Conservation (phyloP, 1,139 yeast species). For the Fermentozyma sake region DNA sequence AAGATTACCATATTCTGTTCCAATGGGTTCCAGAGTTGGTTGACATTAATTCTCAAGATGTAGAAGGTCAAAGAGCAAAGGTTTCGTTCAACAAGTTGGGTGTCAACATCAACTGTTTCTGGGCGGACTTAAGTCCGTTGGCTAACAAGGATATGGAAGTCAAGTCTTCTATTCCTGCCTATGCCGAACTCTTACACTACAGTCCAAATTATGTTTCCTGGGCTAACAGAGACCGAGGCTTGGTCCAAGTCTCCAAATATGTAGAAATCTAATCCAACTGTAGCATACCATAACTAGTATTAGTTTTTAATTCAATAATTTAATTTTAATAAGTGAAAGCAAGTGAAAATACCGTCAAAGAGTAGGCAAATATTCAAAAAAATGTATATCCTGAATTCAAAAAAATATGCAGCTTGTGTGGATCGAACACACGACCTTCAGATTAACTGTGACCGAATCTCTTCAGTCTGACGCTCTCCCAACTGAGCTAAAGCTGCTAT, state of each 20-base stretch:
- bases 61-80: conserved; percentile 30
- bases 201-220: conserved; percentile 61
- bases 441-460: conserved; percentile 34
- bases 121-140: conserved; percentile 57
- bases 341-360: neutral
- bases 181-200: conserved; percentile 59
- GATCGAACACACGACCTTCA: conserved; percentile 58
- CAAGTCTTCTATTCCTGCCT: conserved; percentile 56
- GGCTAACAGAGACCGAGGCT: conserved; percentile 63
- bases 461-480: conserved; percentile 93
- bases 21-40: conserved; percentile 76
- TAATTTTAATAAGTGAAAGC: neutral
- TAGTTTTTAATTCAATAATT: conserved; percentile 1
- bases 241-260: conserved; percentile 49
- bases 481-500: conserved; percentile 62
- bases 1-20: conserved; percentile 55
- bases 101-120: conserved; percentile 57
- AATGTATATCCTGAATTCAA: neutral
- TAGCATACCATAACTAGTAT: too few relatives aligned
- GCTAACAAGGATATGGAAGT: conserved; percentile 23
- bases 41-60: conserved; percentile 38
- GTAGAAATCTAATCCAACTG: conserved; percentile 40
- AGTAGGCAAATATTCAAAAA: neutral
- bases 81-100: conserved; percentile 37
- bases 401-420: conserved; percentile 26